A percentile compares a stretch with the other conserved stretches of the same genome.
Evolutionary conservation across 306 rosid genomes (phyloP).

Genomic region (Rosa multiflora): DNA sequence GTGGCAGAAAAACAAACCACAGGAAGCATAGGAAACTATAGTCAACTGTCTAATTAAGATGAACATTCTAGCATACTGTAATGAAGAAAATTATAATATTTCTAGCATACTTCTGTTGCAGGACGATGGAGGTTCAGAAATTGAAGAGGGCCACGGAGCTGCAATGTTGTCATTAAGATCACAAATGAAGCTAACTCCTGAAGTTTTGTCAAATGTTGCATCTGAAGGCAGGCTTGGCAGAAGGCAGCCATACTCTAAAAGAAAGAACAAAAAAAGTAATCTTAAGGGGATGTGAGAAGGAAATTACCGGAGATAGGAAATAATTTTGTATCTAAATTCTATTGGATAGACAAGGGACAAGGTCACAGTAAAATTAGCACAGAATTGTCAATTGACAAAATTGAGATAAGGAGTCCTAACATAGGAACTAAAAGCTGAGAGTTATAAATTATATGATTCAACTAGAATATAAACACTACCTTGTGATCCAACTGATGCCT

Average conservation of each 20-base stretch:
- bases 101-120: conserved; percentile 56
- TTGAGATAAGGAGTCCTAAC: background rate
- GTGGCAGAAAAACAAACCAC: background rate
- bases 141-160: conserved; percentile 67
- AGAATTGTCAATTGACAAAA: background rate
- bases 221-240: conserved; percentile 67
- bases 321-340: background rate
- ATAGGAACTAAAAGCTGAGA: background rate
- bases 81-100: conserved; percentile 10
- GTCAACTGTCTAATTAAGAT: background rate
- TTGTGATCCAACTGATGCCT: conserved; percentile 53
- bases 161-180: conserved; percentile 72
- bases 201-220: conserved; percentile 46
- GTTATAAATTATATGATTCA: background rate
- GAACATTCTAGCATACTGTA: background rate
- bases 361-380: background rate
- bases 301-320: background rate
- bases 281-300: background rate
- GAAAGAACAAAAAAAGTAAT: background rate
- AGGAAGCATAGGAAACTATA: background rate
- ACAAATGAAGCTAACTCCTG: conserved; percentile 64
- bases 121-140: conserved; percentile 36
- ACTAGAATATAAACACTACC: conserved; percentile 30
- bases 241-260: conserved; percentile 61
- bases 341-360: background rate